Conservation (phyloP, 257 asterid genomes). For the Misopates orontium region DNA sequence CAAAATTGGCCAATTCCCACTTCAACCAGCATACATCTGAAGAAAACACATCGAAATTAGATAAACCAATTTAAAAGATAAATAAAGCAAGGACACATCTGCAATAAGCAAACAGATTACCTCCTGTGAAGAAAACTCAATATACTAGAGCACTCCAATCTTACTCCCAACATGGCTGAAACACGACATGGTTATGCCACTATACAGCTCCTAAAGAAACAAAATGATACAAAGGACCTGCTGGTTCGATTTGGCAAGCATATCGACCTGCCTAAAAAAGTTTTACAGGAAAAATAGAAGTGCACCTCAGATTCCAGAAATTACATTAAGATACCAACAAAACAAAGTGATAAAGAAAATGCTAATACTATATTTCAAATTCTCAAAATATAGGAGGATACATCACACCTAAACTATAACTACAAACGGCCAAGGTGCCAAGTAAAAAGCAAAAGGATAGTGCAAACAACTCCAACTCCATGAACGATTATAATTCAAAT, state of each 20-base stretch:
- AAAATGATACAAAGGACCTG: conserved; percentile 11
- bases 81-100: conserved; percentile 16
- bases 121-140: conserved; percentile 19
- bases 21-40: conserved; percentile 26
- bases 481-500: conserved; percentile 46
- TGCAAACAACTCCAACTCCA: conserved; percentile 61
- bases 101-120: neutral
- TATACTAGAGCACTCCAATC: conserved; percentile 25
- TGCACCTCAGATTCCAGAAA: conserved; percentile 8
- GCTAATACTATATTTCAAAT: conserved; percentile 32
- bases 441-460: conserved; percentile 31
- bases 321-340: conserved; percentile 19
- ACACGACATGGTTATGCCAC: neutral
- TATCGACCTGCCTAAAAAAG: conserved; percentile 15
- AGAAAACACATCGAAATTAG: conserved; percentile 16
- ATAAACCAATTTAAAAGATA: neutral
- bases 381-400: conserved; percentile 27
- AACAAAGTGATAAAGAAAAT: conserved; percentile 25
- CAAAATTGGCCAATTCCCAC: conserved; percentile 1
- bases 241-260: conserved; percentile 4
- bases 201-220: neutral
- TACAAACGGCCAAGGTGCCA: conserved; percentile 24
- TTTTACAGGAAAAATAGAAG: conserved; percentile 9
- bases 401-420: conserved; percentile 33
- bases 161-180: conserved; percentile 21